Evolutionary conservation across 768 basidiomycete species (phyloP).

Genomic region (Collybiopsis confluens): DNA sequence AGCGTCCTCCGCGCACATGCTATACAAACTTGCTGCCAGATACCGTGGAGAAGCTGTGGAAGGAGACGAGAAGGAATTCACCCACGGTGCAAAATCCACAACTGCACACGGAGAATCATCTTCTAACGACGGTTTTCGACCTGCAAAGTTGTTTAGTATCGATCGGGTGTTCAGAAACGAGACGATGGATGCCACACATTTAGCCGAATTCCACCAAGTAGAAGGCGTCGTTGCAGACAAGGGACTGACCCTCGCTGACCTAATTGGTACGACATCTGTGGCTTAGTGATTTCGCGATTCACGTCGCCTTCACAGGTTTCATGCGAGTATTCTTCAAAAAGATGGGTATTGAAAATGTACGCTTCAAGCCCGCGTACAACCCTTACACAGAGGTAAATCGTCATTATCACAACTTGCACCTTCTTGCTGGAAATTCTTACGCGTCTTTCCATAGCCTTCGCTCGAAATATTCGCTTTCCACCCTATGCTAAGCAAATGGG

Average conservation of each 20-base stretch:
- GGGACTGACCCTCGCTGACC: constrained; percentile 85
- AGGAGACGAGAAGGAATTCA: constrained; percentile 37
- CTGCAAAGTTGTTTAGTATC: constrained; percentile 94
- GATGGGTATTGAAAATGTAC: constrained; percentile 90
- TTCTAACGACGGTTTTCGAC: constrained; percentile 72
- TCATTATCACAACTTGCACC: constrained; percentile 4
- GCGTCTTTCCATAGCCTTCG: constrained; percentile 60
- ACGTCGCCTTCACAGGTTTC: constrained; percentile 58
- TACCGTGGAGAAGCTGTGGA: constrained; percentile 57
- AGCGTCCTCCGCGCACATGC: constrained; percentile 88
- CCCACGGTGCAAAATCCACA: constrained; percentile 30
- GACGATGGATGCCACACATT: constrained; percentile 95
- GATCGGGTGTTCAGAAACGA: constrained; percentile 99
- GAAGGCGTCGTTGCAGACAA: constrained; percentile 98
- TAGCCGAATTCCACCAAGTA: constrained; percentile 99
- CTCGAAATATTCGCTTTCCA: constrained; percentile 99
- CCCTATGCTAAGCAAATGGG: constrained; percentile 89
- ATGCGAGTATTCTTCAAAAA: constrained; percentile 98
- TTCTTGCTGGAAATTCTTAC: not conserved
- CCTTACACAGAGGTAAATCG: constrained; percentile 87
- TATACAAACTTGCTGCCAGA: constrained; percentile 87
- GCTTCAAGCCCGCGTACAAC: constrained; percentile 99
- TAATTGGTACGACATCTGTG: constrained; percentile 64
- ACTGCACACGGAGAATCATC: constrained; percentile 19
- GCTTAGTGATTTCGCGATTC: not conserved